Conservation (phyloP, 2,329 filamentous ascomycete genomes). For the Aspergillus caelatus region DNA sequence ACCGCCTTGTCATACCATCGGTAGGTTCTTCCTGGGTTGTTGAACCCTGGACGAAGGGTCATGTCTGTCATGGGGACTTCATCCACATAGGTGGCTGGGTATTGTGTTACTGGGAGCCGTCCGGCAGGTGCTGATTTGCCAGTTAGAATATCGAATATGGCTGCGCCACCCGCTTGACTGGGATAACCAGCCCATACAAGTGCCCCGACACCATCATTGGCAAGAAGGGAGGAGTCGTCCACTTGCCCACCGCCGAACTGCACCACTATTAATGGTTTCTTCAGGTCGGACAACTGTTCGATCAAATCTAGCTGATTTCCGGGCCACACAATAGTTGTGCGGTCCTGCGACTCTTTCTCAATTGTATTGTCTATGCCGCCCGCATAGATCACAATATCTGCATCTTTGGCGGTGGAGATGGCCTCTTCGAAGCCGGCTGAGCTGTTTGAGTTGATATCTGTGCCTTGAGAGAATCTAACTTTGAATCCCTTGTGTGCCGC, state of each 20-base stretch:
- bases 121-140: slow-evolving; percentile 41
- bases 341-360: slow-evolving; percentile 38
- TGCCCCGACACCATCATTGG: slow-evolving; percentile 36
- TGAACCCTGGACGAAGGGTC: slow-evolving; percentile 31
- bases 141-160: slow-evolving; percentile 40
- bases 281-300: slow-evolving; percentile 29
- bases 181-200: slow-evolving; percentile 45
- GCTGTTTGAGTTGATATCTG: slow-evolving; percentile 18
- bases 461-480: slow-evolving; percentile 44
- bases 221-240: slow-evolving; percentile 36
- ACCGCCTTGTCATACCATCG: slow-evolving; percentile 42
- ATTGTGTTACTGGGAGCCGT: slow-evolving; percentile 39
- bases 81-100: slow-evolving; percentile 44
- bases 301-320: slow-evolving; percentile 39
- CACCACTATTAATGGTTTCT: slow-evolving; percentile 37
- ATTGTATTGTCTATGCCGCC: slow-evolving; percentile 37
- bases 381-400: slow-evolving; percentile 35
- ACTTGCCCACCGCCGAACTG: slow-evolving; percentile 42
- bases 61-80: slow-evolving; percentile 41
- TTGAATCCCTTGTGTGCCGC: slow-evolving; percentile 47
- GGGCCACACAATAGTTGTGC: slow-evolving; percentile 39
- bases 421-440: slow-evolving; percentile 31
- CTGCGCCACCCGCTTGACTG: slow-evolving; percentile 41
- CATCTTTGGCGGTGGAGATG: slow-evolving; percentile 29
- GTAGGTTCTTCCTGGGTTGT: slow-evolving; percentile 42